Evolutionary conservation across 768 basidiomycete genomes (phyloP).

Genomic region (Rhizopogon salebrosus): DNA sequence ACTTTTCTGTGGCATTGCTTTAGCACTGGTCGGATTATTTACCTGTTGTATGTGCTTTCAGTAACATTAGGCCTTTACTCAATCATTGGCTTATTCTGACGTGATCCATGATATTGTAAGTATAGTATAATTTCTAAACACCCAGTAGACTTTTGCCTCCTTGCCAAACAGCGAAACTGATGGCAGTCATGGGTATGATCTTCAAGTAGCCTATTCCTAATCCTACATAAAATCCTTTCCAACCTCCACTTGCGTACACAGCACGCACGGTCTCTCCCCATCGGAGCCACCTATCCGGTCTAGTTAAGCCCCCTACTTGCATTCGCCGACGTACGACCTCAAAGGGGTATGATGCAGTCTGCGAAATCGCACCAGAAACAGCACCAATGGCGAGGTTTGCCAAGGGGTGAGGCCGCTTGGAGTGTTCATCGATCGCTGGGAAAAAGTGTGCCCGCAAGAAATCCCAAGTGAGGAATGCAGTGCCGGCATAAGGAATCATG

Average conservation of each 20-base stretch:
- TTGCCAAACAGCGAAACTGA: constrained; percentile 91
- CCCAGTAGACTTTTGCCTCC: constrained; percentile 24
- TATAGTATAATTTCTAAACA: constrained; percentile 17
- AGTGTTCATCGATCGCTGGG: constrained; percentile 38
- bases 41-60: neutral
- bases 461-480: constrained; percentile 91
- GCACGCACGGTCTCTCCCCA: constrained; percentile 72
- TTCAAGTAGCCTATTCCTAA: constrained; percentile 90
- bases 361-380: constrained; percentile 76
- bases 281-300: constrained; percentile 70
- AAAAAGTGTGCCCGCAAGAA: constrained; percentile 59
- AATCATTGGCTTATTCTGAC: neutral
- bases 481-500: constrained; percentile 94
- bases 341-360: constrained; percentile 92
- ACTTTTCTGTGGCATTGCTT: neutral
- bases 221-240: constrained; percentile 88
- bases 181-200: constrained; percentile 93
- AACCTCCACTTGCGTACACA: constrained; percentile 68
- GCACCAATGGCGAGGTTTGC: constrained; percentile 83
- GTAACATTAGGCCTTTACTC: neutral
- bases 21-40: neutral
- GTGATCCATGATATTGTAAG: neutral
- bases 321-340: constrained; percentile 88
- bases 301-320: constrained; percentile 88
- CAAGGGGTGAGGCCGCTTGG: constrained; percentile 34